phyloP scores from a whole-genome alignment of 495 filamentous ascomycete genomes.

The Terfezia boudieri region DNA sequence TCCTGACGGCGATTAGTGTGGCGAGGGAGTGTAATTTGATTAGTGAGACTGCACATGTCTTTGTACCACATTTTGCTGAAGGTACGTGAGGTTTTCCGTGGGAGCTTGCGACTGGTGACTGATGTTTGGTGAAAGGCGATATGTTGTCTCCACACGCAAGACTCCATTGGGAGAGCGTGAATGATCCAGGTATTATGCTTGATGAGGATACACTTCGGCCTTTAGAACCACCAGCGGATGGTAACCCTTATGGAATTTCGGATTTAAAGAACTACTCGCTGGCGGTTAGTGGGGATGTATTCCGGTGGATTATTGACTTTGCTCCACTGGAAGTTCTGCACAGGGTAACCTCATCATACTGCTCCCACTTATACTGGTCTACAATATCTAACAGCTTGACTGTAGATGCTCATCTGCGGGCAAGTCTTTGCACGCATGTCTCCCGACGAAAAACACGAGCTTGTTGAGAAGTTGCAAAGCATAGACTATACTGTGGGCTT shows the following conservation, averaged over 20 bases:
- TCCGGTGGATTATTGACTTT: constrained; percentile 88
- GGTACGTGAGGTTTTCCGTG: constrained; percentile 19
- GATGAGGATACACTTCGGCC: constrained; percentile 63
- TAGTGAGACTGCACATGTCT: constrained; percentile 60
- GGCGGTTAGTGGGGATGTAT: constrained; percentile 80
- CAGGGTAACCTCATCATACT: constrained; percentile 25
- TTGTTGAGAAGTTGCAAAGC: constrained; percentile 91
- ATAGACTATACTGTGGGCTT: constrained; percentile 93
- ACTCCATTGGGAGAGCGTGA: constrained; percentile 78
- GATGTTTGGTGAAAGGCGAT: constrained; percentile 25
- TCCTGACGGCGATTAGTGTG: constrained; percentile 90
- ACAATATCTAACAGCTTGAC: constrained; percentile 4
- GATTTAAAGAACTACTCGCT: constrained; percentile 65
- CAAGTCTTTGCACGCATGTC: constrained; percentile 98
- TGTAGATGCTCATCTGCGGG: constrained; percentile 64
- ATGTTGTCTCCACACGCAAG: constrained; percentile 41
- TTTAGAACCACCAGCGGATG: constrained; percentile 38
- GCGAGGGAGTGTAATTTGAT: constrained; percentile 80
- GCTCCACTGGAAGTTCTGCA: constrained; percentile 54
- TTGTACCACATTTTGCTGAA: constrained; percentile 73
- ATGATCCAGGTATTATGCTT: constrained; percentile 51
- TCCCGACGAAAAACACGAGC: constrained; percentile 94
- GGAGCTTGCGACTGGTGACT: background rate
- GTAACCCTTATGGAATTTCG: constrained; percentile 59
- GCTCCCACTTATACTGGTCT: background rate